These are phyloP conservation scores for Pluteus cervinus DNA, from an alignment of 768 basidiomycete genomes.

Conservation along the genomic window DNA sequence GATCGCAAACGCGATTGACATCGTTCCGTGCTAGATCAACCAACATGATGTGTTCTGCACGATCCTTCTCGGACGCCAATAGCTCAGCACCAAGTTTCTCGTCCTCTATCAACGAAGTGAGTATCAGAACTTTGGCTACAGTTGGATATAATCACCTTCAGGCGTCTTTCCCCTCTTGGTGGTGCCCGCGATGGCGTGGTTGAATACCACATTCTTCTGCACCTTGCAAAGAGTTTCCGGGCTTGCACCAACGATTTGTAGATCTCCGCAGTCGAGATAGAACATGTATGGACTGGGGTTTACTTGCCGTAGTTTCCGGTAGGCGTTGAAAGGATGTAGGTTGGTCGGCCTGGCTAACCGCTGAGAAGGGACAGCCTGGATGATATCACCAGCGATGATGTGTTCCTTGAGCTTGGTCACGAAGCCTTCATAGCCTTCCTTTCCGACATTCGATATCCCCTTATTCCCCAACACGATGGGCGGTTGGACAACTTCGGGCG, in stretches of 20 bases:
- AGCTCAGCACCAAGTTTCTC: conserved; percentile 68
- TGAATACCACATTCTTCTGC: conserved; percentile 84
- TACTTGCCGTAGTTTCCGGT: conserved; percentile 86
- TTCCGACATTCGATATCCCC: conserved; percentile 86
- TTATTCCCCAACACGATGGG: conserved; percentile 61
- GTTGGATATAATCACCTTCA: conserved; percentile 54
- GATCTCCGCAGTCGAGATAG: conserved; percentile 88
- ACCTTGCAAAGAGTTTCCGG: conserved; percentile 98
- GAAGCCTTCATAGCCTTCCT: conserved; percentile 84
- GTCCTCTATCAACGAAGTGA: conserved; percentile 64
- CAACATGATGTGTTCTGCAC: conserved; percentile 98
- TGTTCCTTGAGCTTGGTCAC: conserved; percentile 92
- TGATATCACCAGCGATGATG: conserved; percentile 95
- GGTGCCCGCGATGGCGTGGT: conserved; percentile 98
- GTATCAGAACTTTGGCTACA: conserved; percentile 6
- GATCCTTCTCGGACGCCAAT: conserved; percentile 84
- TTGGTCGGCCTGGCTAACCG: conserved; percentile 78
- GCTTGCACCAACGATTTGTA: conserved; percentile 96
- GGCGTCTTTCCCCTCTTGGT: conserved; percentile 78
- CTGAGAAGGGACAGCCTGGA: conserved; percentile 97
- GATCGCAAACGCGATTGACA: conserved; percentile 94
- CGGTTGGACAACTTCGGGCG: conserved; percentile 63
- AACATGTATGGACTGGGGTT: conserved; percentile 99
- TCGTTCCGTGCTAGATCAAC: conserved; percentile 98
- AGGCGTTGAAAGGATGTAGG: conserved; percentile 96